These are phyloP conservation scores for Misopates orontium DNA, from an alignment of 257 asterid genomes.

Conservation along the genomic window DNA sequence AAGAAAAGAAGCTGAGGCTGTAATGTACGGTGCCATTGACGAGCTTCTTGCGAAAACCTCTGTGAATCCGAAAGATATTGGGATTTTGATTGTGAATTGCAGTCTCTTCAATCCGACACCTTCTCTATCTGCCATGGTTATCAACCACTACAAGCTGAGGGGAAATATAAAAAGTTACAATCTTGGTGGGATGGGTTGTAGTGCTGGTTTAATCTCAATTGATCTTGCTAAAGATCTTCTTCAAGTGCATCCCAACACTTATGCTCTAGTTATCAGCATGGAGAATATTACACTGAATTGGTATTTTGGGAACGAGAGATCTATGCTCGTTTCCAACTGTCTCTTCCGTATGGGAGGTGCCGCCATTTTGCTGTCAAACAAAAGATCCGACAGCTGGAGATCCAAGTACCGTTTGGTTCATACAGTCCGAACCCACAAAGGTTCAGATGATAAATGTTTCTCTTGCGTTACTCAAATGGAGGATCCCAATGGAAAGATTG, in stretches of 20 bases:
- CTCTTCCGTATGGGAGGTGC: slow-evolving; percentile 64
- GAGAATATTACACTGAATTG: slow-evolving; percentile 79
- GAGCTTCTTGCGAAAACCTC: slow-evolving; percentile 69
- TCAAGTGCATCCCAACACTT: slow-evolving; percentile 75
- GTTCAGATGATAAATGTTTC: slow-evolving; percentile 65
- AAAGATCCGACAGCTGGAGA: slow-evolving; percentile 54
- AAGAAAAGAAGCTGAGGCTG: slow-evolving; percentile 72
- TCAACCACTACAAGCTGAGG: slow-evolving; percentile 75
- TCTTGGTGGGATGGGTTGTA: slow-evolving; percentile 91
- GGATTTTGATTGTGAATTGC: slow-evolving; percentile 78
- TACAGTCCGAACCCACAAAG: slow-evolving; percentile 77
- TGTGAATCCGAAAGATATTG: slow-evolving; percentile 69
- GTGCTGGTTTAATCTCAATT: slow-evolving; percentile 76
- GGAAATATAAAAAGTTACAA: slow-evolving; percentile 70
- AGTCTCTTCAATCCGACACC: slow-evolving; percentile 88
- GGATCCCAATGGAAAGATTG: slow-evolving; percentile 57
- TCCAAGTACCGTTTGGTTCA: slow-evolving; percentile 69
- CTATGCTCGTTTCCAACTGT: slow-evolving; percentile 56
- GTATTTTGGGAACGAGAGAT: slow-evolving; percentile 74
- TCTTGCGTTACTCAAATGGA: slow-evolving; percentile 72
- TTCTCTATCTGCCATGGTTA: slow-evolving; percentile 75
- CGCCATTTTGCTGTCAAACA: slow-evolving; percentile 68
- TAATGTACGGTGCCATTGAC: slow-evolving; percentile 83
- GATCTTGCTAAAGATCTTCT: slow-evolving; percentile 86
- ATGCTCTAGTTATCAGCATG: slow-evolving; percentile 75